Evolutionary conservation across 441 rosid species (phyloP), one percentile per base, ranked within the genome.

Genomic region (Dalechampia spathulata): DNA sequence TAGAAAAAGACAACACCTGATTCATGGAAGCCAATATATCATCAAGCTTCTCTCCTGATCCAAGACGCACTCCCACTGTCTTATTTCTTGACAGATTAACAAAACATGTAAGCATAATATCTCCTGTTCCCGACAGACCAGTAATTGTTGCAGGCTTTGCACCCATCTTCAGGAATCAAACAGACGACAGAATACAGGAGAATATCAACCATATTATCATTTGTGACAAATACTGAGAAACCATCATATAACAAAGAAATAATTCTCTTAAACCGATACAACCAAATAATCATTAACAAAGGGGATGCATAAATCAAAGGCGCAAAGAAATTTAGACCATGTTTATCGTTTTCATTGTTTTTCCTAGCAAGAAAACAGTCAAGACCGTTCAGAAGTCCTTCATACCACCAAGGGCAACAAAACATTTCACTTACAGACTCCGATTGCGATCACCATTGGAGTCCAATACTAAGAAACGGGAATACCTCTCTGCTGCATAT

Each of bases 121-220:
- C 98, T 46, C 98, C 96, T n/a, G 89, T 91, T 72, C 98, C 98
- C 2, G 96, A 87, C 49, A 87, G 75, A 62, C 95, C 96, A 19
- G 95, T 85, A 62, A 85, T 78, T 59, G 98, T 91, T 48, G 84
- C 81, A 37, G 96, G 86, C 68, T 91, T 91, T 49, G 89, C 96
- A 63, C 95, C 98, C 95, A 91, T 91, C 98, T 91, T 58, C 61
- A 70, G 42, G 58, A 70, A 51, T 47, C 37, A 36, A 52, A 63
- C 22, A 16, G 17, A 25, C 11, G 46, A 48, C 28, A 37, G 42
- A 34, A 26, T 4, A 51, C 51, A 39, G 65, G 74, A 42, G 22
- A 27, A 49, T 57, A 56, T 34, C 11, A 23, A 45, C 3, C 5
- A 19, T 32, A 20, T 36, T 41, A 19, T 11, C 36, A 45, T 49